phyloP scores from a whole-genome alignment of 2,329 filamentous ascomycete genomes.

The Metarhizium sp. region DNA sequence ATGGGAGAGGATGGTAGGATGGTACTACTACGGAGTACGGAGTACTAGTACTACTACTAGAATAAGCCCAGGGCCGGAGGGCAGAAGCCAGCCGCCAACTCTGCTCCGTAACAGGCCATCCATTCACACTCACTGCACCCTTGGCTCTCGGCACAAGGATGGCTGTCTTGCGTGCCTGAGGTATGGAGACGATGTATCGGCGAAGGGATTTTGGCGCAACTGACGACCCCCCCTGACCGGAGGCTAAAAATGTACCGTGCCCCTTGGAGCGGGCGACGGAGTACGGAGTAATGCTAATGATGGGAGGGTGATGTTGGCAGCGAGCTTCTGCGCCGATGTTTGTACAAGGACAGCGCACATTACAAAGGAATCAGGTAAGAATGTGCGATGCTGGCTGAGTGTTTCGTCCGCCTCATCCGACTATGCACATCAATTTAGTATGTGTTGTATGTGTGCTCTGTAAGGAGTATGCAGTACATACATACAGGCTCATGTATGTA shows the following conservation, averaged over 20 bases:
- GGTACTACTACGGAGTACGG: too few relatives aligned
- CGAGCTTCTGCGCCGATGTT: too few relatives aligned
- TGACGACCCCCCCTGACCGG: neutral
- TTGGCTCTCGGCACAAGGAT: neutral
- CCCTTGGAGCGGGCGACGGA: neutral
- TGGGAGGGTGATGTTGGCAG: too few relatives aligned
- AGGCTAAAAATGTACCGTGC: slow-evolving; percentile 4
- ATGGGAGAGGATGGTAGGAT: too few relatives aligned
- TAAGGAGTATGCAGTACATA: too few relatives aligned
- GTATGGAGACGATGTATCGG: neutral
- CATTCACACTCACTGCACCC: neutral
- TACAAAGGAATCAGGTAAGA: neutral
- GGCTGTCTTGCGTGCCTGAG: neutral
- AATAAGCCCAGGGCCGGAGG: too few relatives aligned
- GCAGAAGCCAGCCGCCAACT: neutral
- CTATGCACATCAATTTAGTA: too few relatives aligned
- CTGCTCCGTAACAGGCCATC: neutral
- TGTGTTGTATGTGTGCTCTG: too few relatives aligned
- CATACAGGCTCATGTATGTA: too few relatives aligned
- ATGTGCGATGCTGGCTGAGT: neutral
- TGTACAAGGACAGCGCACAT: too few relatives aligned
- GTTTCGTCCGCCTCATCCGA: too few relatives aligned
- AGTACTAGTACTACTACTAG: too few relatives aligned
- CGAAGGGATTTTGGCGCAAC: neutral
- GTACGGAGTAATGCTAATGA: neutral